A percentile compares a stretch with the other conserved stretches of the same genome.
These are phyloP conservation scores for Pseudoscleropodium purum DNA, from an alignment of 225 moss, liverwort and hornwort genomes.

Conservation along the genomic window DNA sequence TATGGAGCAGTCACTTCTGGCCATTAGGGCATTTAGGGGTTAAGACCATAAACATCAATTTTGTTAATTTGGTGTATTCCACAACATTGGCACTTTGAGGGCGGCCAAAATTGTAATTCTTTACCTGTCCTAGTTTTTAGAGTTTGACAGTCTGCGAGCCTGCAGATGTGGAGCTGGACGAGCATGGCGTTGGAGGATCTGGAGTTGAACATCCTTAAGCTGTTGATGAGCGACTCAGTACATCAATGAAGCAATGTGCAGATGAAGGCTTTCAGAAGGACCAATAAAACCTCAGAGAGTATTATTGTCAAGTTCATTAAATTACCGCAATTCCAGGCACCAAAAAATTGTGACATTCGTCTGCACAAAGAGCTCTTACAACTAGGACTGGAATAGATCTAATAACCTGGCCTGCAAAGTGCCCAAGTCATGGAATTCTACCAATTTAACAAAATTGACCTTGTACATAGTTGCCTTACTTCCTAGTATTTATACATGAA, in stretches of 20 bases:
- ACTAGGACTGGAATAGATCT: neutral
- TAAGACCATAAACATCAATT: neutral
- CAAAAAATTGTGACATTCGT: neutral
- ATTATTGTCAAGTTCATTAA: neutral
- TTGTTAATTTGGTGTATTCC: neutral
- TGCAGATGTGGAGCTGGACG: constrained; percentile 11
- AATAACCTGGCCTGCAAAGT: neutral
- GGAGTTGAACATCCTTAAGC: neutral
- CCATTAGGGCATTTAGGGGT: neutral
- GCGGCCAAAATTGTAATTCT: neutral
- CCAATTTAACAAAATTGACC: neutral
- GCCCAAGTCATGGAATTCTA: neutral
- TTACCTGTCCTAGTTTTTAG: neutral
- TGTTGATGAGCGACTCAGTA: neutral
- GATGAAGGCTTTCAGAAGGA: neutral
- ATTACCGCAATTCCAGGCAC: neutral
- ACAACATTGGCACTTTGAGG: neutral
- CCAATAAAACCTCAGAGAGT: neutral
- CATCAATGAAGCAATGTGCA: neutral
- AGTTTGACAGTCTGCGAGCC: neutral
- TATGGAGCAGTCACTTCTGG: neutral
- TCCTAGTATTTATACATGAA: neutral
- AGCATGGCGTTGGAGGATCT: constrained; percentile 5
- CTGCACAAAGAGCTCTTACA: neutral
- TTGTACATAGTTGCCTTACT: neutral